Evolutionary conservation across 768 basidiomycete genomes (phyloP).

Genomic region (Leccinum variicolor): DNA sequence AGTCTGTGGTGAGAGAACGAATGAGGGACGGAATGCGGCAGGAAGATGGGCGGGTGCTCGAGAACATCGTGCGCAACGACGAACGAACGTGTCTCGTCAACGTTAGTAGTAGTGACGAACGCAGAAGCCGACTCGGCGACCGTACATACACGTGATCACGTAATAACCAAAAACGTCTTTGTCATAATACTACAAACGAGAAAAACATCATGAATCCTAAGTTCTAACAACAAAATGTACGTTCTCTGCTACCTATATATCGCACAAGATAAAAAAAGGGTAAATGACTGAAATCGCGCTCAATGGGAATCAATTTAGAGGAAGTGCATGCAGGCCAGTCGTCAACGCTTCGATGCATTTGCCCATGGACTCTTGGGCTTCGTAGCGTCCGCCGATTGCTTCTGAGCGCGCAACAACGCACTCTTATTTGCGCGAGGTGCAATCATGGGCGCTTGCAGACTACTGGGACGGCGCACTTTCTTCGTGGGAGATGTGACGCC

Average conservation of each 20-base stretch:
- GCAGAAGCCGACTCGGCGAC: not conserved
- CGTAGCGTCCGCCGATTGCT: slow-evolving; percentile 43
- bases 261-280: slow-evolving; percentile 11
- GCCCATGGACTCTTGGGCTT: slow-evolving; percentile 34
- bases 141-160: slow-evolving; percentile 13
- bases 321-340: not conserved
- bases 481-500: slow-evolving; percentile 27
- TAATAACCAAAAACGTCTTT: not conserved
- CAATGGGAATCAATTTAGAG: slow-evolving; percentile 4
- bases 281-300: slow-evolving; percentile 17
- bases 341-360: slow-evolving; percentile 27
- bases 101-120: slow-evolving; percentile 1
- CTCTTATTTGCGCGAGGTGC: slow-evolving; percentile 71
- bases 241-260: slow-evolving; percentile 15
- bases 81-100: slow-evolving; percentile 8
- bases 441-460: slow-evolving; percentile 57
- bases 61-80: slow-evolving; percentile 23
- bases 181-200: not conserved
- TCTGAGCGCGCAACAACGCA: slow-evolving; percentile 66
- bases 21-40: slow-evolving; percentile 15
- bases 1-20: slow-evolving; percentile 28
- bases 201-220: too few relatives aligned
- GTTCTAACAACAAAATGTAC: not conserved
- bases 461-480: slow-evolving; percentile 49
- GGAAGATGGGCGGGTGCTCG: slow-evolving; percentile 12